Evolutionary conservation across 75 land plant genomes (phyloP), one percentile per base, ranked within the genome.

Genomic region (Picea sitchensis): DNA sequence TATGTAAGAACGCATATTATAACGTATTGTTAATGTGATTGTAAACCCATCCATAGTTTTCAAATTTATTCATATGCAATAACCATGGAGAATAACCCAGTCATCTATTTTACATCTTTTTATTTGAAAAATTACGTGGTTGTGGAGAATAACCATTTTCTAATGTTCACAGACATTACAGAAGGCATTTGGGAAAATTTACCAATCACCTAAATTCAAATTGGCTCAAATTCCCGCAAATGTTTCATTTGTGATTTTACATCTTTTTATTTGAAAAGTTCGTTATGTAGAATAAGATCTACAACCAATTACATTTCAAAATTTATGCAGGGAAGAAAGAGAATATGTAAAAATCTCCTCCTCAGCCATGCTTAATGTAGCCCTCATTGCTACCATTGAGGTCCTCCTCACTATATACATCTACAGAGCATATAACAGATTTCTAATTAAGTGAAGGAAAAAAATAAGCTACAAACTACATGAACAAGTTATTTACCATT

Each of bases 261-360:
- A 32, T 59, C 13, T 51, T 21, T 59, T 32, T 36, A 77, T 59
- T 56, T 61, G 58, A 23, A 41, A 74, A 38, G 4, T 18, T 5
- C 23, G 17, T 74, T 23, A 74, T 41, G 12, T 14, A 41, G 38
- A 65, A 36, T 65, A 65, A 5, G 9, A 41, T 23, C 77, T 8
- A 78, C 7, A 18, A 31, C 23, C 20, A 17, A 65, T 73, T 14
- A 78, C 13, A 73, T 17, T 38, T 41, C n/a, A 14, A 69, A 36
- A 17, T 1, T 12, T 38, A 38, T 0, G 92, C 99, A 98, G 89
- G 59, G 99, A 92, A 75, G 98, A 98, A 5, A 98, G 89, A 20
- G 98, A 98, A 98, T 36, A 95, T 95, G 74, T 98, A 98, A 84
- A 95, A 98, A 80, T 98, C 99, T 68, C 76, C 91, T 6, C 65